Conservation (phyloP, 306 rosid genomes). For the Acacia crassicarpa region DNA sequence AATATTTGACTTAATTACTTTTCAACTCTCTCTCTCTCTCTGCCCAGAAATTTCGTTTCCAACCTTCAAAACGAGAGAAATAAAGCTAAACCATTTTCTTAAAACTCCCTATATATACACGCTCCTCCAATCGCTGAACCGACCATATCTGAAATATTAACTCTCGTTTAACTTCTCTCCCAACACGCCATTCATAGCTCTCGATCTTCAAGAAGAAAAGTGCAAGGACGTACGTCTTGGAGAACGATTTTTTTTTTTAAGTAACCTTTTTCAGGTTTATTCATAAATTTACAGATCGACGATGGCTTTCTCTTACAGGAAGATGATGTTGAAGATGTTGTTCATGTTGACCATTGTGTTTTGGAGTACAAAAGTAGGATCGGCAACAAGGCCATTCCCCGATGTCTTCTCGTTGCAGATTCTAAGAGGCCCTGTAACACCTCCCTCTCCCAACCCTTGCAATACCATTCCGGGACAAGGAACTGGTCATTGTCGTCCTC, state of each 20-base stretch:
- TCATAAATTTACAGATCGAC: not conserved
- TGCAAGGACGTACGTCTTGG: not conserved
- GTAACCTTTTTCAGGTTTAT: not conserved
- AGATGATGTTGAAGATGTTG: slow-evolving; percentile 20
- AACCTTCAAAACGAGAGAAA: not conserved
- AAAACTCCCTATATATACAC: not conserved
- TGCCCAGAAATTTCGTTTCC: not conserved
- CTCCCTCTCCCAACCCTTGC: not conserved
- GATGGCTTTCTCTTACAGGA: slow-evolving; percentile 27
- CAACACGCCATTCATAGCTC: not conserved
- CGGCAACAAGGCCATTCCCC: slow-evolving; percentile 32
- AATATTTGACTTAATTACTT: not conserved
- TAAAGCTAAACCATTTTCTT: not conserved
- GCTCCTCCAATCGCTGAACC: not conserved
- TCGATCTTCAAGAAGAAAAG: not conserved
- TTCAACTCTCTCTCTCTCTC: not conserved
- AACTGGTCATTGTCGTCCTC: not conserved
- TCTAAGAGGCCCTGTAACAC: not conserved
- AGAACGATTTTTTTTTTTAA: not conserved
- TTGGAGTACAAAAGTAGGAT: slow-evolving; percentile 19
- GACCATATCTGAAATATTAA: not conserved
- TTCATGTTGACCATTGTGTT: slow-evolving; percentile 8
- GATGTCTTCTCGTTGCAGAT: slow-evolving; percentile 26
- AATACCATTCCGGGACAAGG: not conserved
- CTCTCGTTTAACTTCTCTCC: not conserved